Evolutionary conservation across 2,329 filamentous ascomycete genomes (phyloP).

Genomic region (Truncatella angustata): DNA sequence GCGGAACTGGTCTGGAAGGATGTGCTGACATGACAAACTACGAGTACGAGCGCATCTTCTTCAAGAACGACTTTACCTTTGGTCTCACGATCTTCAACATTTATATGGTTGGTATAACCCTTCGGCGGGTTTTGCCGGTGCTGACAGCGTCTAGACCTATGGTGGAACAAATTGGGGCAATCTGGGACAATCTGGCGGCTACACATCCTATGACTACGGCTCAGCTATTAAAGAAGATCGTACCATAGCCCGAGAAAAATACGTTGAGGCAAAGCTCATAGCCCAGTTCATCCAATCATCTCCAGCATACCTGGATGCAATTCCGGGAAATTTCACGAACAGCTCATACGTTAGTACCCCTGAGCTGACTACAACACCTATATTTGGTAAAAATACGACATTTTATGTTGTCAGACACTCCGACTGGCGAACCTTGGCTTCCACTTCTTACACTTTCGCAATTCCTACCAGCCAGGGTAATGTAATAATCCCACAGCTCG

Average conservation of each 20-base stretch:
- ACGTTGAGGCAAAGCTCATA: slow-evolving; percentile 74
- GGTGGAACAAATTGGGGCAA: slow-evolving; percentile 88
- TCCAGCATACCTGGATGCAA: slow-evolving; percentile 64
- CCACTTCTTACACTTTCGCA: slow-evolving; percentile 61
- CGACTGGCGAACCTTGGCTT: slow-evolving; percentile 57
- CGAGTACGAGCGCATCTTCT: slow-evolving; percentile 77
- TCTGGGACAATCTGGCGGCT: slow-evolving; percentile 66
- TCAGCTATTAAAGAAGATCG: slow-evolving; percentile 67
- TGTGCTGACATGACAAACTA: slow-evolving; percentile 66
- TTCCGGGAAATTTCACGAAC: slow-evolving; percentile 47
- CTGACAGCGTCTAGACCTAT: neutral
- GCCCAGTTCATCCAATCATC: slow-evolving; percentile 73
- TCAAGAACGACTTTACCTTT: slow-evolving; percentile 62
- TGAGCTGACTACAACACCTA: slow-evolving; percentile 58
- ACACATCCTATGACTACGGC: slow-evolving; percentile 58
- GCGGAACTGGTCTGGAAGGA: slow-evolving; percentile 65
- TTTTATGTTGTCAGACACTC: slow-evolving; percentile 70
- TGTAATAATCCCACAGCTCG: slow-evolving; percentile 58
- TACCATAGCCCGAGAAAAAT: slow-evolving; percentile 70
- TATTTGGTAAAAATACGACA: slow-evolving; percentile 51
- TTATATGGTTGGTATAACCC: slow-evolving; percentile 66
- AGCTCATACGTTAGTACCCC: slow-evolving; percentile 51
- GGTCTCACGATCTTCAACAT: slow-evolving; percentile 68
- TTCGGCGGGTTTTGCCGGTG: too few species aligned
- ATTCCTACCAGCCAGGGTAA: slow-evolving; percentile 58